phyloP scores from a whole-genome alignment of 139 green algal genomes.

The Chlorella vulgaris region DNA sequence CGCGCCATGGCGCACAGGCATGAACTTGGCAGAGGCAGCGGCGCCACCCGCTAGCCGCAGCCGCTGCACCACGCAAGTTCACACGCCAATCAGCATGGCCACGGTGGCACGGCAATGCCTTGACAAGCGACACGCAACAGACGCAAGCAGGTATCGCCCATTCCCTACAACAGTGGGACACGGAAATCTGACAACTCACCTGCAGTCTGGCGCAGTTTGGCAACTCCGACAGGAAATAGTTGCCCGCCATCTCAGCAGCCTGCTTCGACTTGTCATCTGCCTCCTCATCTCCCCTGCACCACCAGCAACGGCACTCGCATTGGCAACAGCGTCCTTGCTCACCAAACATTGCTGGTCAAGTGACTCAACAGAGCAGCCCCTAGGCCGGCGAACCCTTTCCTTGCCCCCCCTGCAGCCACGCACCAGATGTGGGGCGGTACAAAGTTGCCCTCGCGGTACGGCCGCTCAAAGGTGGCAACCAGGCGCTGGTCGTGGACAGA shows the following conservation, averaged over 20 bases:
- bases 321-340: not conserved
- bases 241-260: constrained; percentile 27
- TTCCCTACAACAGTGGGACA: too few relatives aligned
- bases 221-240: constrained; percentile 19
- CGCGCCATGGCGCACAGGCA: not conserved
- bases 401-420: not conserved
- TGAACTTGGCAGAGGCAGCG: constrained; percentile 1
- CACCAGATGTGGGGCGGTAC: constrained; percentile 45
- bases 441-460: constrained; percentile 41
- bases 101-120: too few relatives aligned
- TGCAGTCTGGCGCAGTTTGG: constrained; percentile 2
- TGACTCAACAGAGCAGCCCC: too few relatives aligned
- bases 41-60: not conserved
- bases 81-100: too few relatives aligned
- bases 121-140: too few relatives aligned
- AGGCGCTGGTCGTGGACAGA: constrained; percentile 18
- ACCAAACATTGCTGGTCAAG: too few relatives aligned
- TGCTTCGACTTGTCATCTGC: constrained; percentile 25
- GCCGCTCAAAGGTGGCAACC: constrained; percentile 34
- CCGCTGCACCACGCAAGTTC: constrained; percentile 3
- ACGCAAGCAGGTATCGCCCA: too few relatives aligned
- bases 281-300: constrained; percentile 33
- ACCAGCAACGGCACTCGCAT: not conserved
- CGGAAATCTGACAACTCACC: too few relatives aligned
- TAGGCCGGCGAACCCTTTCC: not conserved